A percentile compares a stretch with the other conserved stretches of the same genome.
phyloP scores from a whole-genome alignment of 257 asterid genomes.

The Anisodus acutangulus region DNA sequence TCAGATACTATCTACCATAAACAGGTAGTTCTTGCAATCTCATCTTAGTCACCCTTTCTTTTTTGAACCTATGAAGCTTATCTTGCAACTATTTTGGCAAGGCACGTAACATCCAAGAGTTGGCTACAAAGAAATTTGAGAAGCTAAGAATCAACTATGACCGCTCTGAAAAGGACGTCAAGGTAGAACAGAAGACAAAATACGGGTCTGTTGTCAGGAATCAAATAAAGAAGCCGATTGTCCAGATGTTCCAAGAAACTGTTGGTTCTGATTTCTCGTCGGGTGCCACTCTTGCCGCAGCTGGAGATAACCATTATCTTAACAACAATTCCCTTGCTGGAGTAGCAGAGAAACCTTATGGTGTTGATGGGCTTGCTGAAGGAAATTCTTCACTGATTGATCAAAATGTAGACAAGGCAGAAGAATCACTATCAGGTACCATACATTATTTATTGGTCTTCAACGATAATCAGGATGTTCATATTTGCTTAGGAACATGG shows the following conservation, averaged over 20 bases:
- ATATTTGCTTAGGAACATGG: neutral
- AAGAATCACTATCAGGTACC: conserved; percentile 75
- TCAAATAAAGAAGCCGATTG: conserved; percentile 56
- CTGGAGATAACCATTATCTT: conserved; percentile 56
- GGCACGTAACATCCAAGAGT: conserved; percentile 92
- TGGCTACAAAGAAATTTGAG: conserved; percentile 79
- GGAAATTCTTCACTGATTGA: conserved; percentile 58
- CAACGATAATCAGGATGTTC: neutral
- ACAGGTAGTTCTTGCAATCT: conserved; percentile 58
- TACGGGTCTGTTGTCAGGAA: conserved; percentile 57
- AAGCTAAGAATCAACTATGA: conserved; percentile 57
- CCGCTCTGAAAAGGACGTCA: conserved; percentile 58
- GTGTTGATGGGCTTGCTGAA: conserved; percentile 61
- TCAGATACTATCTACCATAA: conserved; percentile 86
- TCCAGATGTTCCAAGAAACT: conserved; percentile 66
- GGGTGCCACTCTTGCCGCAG: conserved; percentile 76
- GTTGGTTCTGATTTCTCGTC: conserved; percentile 88
- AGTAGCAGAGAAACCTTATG: conserved; percentile 57
- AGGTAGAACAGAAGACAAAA: conserved; percentile 64
- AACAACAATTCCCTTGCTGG: conserved; percentile 50
- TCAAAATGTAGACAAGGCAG: conserved; percentile 68
- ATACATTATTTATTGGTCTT: neutral
- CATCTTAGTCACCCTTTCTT: neutral
- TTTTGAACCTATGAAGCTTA: conserved; percentile 2
- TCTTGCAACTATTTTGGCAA: conserved; percentile 39